Evolutionary conservation across 306 rosid genomes (phyloP).

Genomic region (Boehmeria nivea): DNA sequence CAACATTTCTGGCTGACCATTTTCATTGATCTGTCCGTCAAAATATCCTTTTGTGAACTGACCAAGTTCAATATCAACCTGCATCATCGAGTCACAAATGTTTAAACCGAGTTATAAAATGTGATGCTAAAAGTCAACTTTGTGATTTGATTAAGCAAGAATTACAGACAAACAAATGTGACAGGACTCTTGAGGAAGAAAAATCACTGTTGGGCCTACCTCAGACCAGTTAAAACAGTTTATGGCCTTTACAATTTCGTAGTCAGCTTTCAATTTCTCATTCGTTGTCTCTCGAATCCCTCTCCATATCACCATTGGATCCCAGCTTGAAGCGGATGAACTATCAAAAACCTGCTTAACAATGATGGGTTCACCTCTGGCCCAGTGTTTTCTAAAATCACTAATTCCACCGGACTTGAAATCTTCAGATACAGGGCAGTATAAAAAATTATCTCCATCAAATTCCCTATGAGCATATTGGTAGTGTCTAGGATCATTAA

Average conservation of each 20-base stretch:
- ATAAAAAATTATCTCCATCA: conserved; percentile 57
- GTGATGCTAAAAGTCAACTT: too few relatives aligned
- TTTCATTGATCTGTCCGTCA: conserved; percentile 53
- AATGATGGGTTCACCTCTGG: conserved; percentile 67
- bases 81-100: conserved; percentile 28
- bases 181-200: conserved; percentile 4
- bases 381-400: conserved; percentile 85
- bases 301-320: conserved; percentile 77
- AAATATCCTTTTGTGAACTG: conserved; percentile 76
- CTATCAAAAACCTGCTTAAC: conserved; percentile 74
- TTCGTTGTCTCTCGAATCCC: conserved; percentile 70
- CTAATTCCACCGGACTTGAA: conserved; percentile 64
- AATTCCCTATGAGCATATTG: conserved; percentile 53
- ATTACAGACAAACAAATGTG: conserved; percentile 8
- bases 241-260: conserved; percentile 65
- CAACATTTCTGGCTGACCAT: conserved; percentile 77
- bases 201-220: conserved; percentile 38
- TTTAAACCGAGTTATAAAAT: too few relatives aligned
- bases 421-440: conserved; percentile 63
- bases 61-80: conserved; percentile 73
- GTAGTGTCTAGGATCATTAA: conserved; percentile 40
- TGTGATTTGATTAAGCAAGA: neutral
- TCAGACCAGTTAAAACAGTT: conserved; percentile 81
- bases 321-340: conserved; percentile 78
- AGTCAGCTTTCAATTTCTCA: conserved; percentile 65